phyloP scores from a whole-genome alignment of 108 stramenopile genomes.

The Nannochloropsis gaditana region DNA sequence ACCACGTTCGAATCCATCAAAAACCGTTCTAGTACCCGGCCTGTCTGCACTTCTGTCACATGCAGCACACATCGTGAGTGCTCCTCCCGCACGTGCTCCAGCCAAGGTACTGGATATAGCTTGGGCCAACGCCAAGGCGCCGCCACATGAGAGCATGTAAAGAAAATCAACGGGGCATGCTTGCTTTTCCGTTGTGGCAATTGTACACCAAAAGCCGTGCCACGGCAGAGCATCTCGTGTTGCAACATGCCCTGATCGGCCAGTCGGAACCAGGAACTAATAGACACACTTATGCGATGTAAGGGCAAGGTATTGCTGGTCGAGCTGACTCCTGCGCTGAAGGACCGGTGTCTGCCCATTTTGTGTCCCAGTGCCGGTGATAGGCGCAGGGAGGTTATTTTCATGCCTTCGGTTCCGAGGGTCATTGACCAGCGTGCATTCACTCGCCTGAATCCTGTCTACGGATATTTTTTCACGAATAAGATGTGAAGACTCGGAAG shows the following conservation, averaged over 20 bases:
- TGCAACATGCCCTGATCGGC: conserved; percentile 32
- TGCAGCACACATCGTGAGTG: background rate
- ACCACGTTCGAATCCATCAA: background rate
- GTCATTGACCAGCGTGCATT: too few relatives aligned
- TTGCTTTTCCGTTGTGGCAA: background rate
- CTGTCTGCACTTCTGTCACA: background rate
- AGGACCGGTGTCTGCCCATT: too few relatives aligned
- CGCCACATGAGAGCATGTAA: conserved; percentile 26
- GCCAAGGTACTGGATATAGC: conserved; percentile 29
- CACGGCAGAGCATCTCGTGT: conserved; percentile 26
- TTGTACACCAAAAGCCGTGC: conserved; percentile 5
- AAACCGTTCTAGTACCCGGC: background rate
- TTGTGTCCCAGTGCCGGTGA: too few relatives aligned
- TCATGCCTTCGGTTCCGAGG: too few relatives aligned
- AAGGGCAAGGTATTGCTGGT: background rate
- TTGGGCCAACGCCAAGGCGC: conserved; percentile 34
- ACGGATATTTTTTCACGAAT: too few relatives aligned
- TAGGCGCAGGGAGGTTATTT: too few relatives aligned
- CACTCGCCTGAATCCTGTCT: too few relatives aligned
- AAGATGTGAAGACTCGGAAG: too few relatives aligned
- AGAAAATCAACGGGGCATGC: background rate
- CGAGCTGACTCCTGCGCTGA: too few relatives aligned
- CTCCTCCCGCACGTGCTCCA: conserved; percentile 20
- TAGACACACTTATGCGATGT: conserved; percentile 11
- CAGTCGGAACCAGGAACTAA: conserved; percentile 27